A percentile compares a stretch with the other conserved stretches of the same genome.
These are phyloP conservation scores for Xylogone sp. DNA, from an alignment of 2,329 filamentous ascomycete genomes.

Conservation along the genomic window DNA sequence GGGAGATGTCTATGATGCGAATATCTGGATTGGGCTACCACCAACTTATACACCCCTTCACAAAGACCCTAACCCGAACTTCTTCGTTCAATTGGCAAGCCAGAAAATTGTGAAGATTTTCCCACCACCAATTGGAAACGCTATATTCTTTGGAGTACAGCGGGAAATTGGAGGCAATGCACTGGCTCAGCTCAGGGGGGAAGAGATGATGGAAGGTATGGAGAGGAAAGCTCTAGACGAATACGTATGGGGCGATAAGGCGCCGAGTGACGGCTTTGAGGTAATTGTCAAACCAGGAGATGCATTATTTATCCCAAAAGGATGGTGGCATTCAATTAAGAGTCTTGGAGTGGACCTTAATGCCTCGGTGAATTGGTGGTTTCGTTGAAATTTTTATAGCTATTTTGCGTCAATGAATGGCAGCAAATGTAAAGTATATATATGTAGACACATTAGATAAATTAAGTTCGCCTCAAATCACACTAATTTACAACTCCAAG, in stretches of 20 bases:
- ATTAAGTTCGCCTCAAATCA: too few relatives aligned
- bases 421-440: too few relatives aligned
- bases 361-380: conserved; percentile 67
- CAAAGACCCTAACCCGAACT: conserved; percentile 88
- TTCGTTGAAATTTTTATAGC: conserved; percentile 44
- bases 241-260: conserved; percentile 59
- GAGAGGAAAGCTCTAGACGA: conserved; percentile 65
- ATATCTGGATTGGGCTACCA: conserved; percentile 82
- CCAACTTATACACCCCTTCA: conserved; percentile 90
- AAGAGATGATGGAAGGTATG: conserved; percentile 86
- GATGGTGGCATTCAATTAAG: conserved; percentile 84
- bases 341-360: conserved; percentile 47
- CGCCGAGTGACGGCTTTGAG: conserved; percentile 14
- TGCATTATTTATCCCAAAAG: conserved; percentile 72
- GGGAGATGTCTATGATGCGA: conserved; percentile 83
- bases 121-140: conserved; percentile 57
- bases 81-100: conserved; percentile 80
- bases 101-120: conserved; percentile 72
- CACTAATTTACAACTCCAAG: too few relatives aligned
- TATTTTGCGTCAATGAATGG: too few relatives aligned
- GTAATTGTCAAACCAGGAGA: conserved; percentile 61
- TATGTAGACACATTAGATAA: too few relatives aligned
- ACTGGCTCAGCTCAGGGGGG: conserved; percentile 54
- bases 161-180: conserved; percentile 29
- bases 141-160: conserved; percentile 56